Percentiles rank a stretch among this genome's conserved stretches.
These are phyloP conservation scores for Lepraria neglecta DNA, from an alignment of 495 filamentous ascomycete species.

Conservation along the genomic window DNA sequence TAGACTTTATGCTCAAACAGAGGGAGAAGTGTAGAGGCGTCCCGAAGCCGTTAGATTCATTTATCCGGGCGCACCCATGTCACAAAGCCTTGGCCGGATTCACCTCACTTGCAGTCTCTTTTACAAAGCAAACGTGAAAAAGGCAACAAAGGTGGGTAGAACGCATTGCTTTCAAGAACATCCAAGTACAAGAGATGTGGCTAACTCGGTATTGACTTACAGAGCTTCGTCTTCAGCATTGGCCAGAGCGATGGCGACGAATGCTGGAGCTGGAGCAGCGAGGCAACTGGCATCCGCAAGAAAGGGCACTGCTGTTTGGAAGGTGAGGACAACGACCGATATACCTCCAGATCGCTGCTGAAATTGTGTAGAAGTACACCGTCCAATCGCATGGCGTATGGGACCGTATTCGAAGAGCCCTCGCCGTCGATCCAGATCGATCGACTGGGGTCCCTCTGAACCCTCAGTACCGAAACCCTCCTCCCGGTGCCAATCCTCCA, in stretches of 20 bases:
- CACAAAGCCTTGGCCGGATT: no score
- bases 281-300: slow-evolving; percentile 24
- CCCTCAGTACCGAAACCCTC: slow-evolving; percentile 82
- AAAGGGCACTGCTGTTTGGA: slow-evolving; percentile 24
- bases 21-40: no score
- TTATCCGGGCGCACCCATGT: not conserved
- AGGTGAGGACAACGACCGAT: slow-evolving; percentile 13
- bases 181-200: not conserved
- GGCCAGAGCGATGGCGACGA: slow-evolving; percentile 24
- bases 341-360: slow-evolving; percentile 8
- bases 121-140: no score
- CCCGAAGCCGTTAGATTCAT: no score
- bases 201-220: not conserved
- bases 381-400: slow-evolving; percentile 86
- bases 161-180: not conserved
- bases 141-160: no score
- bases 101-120: no score
- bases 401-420: slow-evolving; percentile 68
- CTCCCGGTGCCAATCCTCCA: slow-evolving; percentile 75
- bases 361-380: slow-evolving; percentile 78
- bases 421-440: slow-evolving; percentile 82
- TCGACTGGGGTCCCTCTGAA: slow-evolving; percentile 90
- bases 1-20: no score
- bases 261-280: slow-evolving; percentile 26
- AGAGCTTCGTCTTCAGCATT: not conserved